Base-by-base conservation (phyloP, 495 filamentous ascomycete species). In the Penicillium fimorum region DNA sequence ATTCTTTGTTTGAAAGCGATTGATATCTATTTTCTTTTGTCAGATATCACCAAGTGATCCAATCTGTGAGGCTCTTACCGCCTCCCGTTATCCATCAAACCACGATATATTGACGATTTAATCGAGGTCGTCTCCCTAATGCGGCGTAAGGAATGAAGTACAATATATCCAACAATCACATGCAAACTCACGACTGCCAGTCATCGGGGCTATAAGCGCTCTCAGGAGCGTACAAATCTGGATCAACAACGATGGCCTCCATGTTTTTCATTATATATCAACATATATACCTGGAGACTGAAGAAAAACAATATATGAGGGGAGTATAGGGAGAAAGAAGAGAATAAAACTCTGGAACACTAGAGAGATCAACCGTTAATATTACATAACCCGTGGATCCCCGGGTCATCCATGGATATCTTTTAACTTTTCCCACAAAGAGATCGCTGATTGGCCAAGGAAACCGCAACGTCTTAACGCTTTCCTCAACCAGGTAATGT, bases 181-280 rank as follows among this genome's bases (percentile, higher is more conserved):
- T 44, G 42, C 25, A 29, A 63, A 63, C 60, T 47, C 37, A 63
- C 61, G 61, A 63, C 27, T 55, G 57, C 53, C 57, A 63, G 46
- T 63, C 61, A 24, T 57, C 47, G 37, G 61, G 61, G 15, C 33
- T 47, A 41, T 56, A 54, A 8, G 44, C 9, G 17, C 30, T 32
- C n/a, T 50, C 46, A 25, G 32, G 30, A 4, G 44, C 57, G 50
- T 63, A 60, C 18, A 59, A 30, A 30, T 57, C 57, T 24, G 57
- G 61, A 30, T 59, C 60, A 41, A 53, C 41, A 10, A 25, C 41
- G 41, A 53, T 53, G 17, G 18, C 9, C 1, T 53, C 41, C 29
- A 52, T 43, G 7, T 24, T 44, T 9, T 22, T 8, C 17, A 3
- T 12, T 15, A 10, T 11, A 15, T 13, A 37, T 15, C 25, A 27